A percentile compares a stretch with the other conserved stretches of the same genome.
phyloP scores from a whole-genome alignment of 257 asterid species.

The Scutellaria galericulata region DNA sequence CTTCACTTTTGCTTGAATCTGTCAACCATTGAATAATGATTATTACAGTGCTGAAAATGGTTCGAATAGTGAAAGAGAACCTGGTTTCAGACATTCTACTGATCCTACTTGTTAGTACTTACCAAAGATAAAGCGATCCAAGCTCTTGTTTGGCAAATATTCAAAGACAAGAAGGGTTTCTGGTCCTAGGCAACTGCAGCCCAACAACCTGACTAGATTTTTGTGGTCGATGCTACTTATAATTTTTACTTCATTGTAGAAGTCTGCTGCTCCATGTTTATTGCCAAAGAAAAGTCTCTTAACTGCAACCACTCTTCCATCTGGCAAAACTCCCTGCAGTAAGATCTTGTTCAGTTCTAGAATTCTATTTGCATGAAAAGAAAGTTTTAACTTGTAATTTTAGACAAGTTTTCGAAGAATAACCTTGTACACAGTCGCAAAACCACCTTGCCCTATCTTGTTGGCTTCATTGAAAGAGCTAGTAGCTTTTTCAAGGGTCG shows the following conservation, averaged over 20 bases:
- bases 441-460: conserved; percentile 97
- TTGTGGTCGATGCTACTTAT: conserved; percentile 93
- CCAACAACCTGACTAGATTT: conserved; percentile 80
- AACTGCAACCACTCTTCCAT: conserved; percentile 93
- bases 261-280: conserved; percentile 87
- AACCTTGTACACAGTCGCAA: conserved; percentile 88
- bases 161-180: conserved; percentile 95
- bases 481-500: conserved; percentile 85
- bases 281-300: conserved; percentile 89
- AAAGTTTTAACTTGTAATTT: not conserved
- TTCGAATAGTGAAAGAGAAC: too few relatives aligned
- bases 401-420: not conserved
- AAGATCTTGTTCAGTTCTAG: not conserved
- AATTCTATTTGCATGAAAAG: not conserved
- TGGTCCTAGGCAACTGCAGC: conserved; percentile 90
- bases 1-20: conserved; percentile 67
- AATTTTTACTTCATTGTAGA: conserved; percentile 89
- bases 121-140: conserved; percentile 84
- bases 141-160: conserved; percentile 70
- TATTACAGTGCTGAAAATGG: not conserved
- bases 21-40: conserved; percentile 32
- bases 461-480: conserved; percentile 71
- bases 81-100: too few relatives aligned
- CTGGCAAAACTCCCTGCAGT: conserved; percentile 76
- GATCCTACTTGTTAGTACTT: conserved; percentile 28